Conservation (phyloP, 352 stramenopile genomes). For the Blastocystis sp. region DNA sequence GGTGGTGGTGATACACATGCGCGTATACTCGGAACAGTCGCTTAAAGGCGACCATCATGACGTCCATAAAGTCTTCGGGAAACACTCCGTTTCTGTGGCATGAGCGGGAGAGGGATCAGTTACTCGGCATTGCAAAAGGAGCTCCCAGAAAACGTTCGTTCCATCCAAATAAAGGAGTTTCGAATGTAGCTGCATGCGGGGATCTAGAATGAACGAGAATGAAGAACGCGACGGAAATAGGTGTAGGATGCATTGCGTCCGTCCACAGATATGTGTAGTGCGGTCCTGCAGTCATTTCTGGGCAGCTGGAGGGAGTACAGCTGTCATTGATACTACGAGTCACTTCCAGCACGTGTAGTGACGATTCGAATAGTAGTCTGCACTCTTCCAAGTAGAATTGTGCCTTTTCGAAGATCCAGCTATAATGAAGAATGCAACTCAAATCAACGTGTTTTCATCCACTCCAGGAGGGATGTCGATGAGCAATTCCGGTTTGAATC, state of each 20-base stretch:
- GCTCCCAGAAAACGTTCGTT: neutral
- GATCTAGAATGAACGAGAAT: neutral
- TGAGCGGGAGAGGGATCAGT: neutral
- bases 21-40: slow-evolving; percentile 81
- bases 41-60: slow-evolving; percentile 75
- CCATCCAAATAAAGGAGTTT: neutral
- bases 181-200: slow-evolving; percentile 45
- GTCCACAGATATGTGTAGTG: slow-evolving; percentile 69
- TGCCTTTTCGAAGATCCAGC: slow-evolving; percentile 47
- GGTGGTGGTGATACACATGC: slow-evolving; percentile 81
- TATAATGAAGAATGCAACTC: neutral
- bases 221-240: neutral
- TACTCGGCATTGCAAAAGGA: neutral
- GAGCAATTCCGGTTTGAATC: neutral
- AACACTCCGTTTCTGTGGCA: slow-evolving; percentile 24
- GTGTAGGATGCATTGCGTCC: slow-evolving; percentile 34
- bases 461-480: neutral
- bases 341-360: neutral
- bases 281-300: slow-evolving; percentile 67
- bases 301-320: slow-evolving; percentile 18
- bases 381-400: slow-evolving; percentile 16
- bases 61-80: slow-evolving; percentile 48
- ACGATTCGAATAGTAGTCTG: slow-evolving; percentile 50
- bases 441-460: neutral
- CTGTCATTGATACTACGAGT: slow-evolving; percentile 14